Conservation (phyloP, 1,139 yeast species). For the Protomyces inouyei region DNA sequence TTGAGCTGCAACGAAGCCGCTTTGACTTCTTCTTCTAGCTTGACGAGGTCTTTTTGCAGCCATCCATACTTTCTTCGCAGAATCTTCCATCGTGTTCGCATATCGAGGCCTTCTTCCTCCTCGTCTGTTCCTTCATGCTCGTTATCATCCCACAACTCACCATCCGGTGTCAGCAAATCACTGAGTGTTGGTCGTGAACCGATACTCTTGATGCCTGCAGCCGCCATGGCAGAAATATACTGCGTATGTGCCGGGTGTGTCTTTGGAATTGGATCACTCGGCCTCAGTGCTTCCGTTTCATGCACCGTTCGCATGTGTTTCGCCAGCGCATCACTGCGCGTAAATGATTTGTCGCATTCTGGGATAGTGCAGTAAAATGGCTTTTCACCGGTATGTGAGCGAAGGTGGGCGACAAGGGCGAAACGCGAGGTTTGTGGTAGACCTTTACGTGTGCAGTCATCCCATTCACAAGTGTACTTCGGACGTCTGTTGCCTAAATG, state of each 20-base stretch:
- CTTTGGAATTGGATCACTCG: conserved; percentile 29
- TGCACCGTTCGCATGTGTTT: conserved; percentile 62
- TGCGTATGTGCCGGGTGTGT: conserved; percentile 29
- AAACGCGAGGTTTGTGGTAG: conserved; percentile 55
- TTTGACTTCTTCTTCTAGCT: conserved; percentile 47
- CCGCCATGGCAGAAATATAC: conserved; percentile 27
- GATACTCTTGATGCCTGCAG: conserved; percentile 3
- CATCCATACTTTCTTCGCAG: conserved; percentile 46
- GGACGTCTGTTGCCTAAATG: conserved; percentile 44
- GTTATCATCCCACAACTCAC: conserved; percentile 27
- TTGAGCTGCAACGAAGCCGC: conserved; percentile 43
- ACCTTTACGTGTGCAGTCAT: conserved; percentile 53
- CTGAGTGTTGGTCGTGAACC: background rate
- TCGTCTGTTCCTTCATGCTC: conserved; percentile 29
- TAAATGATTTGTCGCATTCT: conserved; percentile 60
- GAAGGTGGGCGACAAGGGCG: conserved; percentile 58
- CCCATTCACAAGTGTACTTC: conserved; percentile 60
- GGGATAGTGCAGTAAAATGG: conserved; percentile 67
- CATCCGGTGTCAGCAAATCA: conserved; percentile 1
- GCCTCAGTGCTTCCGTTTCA: conserved; percentile 42
- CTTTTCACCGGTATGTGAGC: conserved; percentile 63
- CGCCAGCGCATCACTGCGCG: conserved; percentile 57
- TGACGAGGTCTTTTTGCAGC: conserved; percentile 48
- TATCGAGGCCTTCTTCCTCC: conserved; percentile 35
- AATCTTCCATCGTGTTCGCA: conserved; percentile 33